phyloP scores from a whole-genome alignment of 2,329 filamentous ascomycete genomes.

The Alternaria sp. region DNA sequence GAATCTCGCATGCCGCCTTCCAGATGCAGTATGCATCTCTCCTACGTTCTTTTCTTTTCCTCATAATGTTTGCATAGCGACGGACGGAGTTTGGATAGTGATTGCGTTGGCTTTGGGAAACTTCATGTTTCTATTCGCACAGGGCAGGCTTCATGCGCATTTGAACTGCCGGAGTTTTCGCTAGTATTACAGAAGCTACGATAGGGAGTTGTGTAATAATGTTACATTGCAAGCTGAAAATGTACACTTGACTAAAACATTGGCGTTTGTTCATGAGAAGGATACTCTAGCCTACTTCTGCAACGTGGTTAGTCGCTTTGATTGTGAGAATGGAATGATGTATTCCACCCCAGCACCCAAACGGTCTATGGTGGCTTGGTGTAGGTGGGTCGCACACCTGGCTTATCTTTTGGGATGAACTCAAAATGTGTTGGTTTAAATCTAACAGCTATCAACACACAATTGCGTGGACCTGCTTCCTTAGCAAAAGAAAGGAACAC shows the following conservation, averaged over 20 bases:
- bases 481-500: too few species aligned
- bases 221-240: neutral
- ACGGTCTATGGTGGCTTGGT: too few species aligned
- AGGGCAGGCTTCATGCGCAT: neutral
- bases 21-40: neutral
- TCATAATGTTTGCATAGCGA: constrained; percentile 18
- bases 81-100: constrained; percentile 12
- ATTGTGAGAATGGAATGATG: too few species aligned
- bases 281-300: too few species aligned
- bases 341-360: too few species aligned
- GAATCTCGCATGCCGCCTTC: neutral
- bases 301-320: too few species aligned
- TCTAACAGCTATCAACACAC: too few species aligned
- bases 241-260: neutral
- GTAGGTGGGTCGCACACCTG: too few species aligned
- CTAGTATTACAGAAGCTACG: neutral
- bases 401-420: too few species aligned
- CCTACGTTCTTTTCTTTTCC: neutral
- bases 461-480: too few species aligned
- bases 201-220: neutral
- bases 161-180: neutral
- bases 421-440: too few species aligned
- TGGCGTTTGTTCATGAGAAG: neutral
- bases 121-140: neutral
- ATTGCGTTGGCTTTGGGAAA: neutral